A percentile compares a stretch with the other conserved stretches of the same genome.
Evolutionary conservation across 306 rosid species (phyloP).

Genomic region (Fagus crenata): DNA sequence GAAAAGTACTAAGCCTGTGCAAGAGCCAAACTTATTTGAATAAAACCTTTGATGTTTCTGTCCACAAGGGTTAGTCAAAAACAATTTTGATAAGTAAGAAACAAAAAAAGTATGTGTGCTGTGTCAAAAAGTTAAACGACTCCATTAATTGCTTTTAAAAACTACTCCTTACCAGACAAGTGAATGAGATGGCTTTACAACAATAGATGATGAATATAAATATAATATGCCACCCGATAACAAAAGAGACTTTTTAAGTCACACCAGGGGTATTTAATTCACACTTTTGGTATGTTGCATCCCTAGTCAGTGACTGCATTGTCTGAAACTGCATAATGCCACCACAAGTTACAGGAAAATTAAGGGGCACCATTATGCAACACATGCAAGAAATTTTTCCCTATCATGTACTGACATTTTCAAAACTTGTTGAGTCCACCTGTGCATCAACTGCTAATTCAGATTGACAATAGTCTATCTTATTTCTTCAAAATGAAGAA

Average conservation of each 20-base stretch:
- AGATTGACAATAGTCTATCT: neutral
- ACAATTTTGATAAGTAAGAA: too few species aligned
- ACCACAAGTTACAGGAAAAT: neutral
- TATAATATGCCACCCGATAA: neutral
- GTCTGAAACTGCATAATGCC: neutral
- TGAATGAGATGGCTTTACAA: neutral
- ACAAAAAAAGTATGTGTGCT: too few species aligned
- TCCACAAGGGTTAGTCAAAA: neutral
- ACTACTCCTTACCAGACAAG: neutral
- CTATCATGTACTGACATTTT: neutral
- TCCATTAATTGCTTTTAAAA: neutral
- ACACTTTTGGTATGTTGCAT: neutral
- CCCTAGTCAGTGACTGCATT: neutral
- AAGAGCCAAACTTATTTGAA: neutral
- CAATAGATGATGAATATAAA: neutral
- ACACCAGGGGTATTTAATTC: neutral
- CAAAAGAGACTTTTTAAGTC: neutral
- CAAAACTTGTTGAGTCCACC: neutral
- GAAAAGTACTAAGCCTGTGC: neutral
- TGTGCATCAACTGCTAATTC: neutral
- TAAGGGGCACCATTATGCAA: neutral
- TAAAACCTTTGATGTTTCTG: neutral
- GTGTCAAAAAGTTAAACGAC: neutral
- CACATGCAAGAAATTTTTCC: neutral
- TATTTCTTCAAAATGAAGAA: slow-evolving; percentile 1